Percentiles rank a stretch among this genome's conserved stretches.
phyloP scores from a whole-genome alignment of 305 asterid species.

The Coffea humblotiana region DNA sequence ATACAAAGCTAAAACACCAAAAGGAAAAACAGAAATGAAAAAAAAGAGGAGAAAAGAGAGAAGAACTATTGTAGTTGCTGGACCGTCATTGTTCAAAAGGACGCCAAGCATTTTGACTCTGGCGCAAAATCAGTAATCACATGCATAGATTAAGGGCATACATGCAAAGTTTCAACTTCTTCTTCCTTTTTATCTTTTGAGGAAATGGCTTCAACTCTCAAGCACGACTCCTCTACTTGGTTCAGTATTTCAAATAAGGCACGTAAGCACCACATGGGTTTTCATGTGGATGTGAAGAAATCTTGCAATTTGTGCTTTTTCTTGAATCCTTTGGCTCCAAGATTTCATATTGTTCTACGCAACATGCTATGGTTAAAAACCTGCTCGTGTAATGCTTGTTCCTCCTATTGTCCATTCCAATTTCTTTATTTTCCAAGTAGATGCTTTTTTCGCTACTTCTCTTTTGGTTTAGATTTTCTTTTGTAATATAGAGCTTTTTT shows the following conservation, averaged over 20 bases:
- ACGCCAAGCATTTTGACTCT: background rate
- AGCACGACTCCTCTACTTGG: too few species aligned
- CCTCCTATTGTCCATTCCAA: too few species aligned
- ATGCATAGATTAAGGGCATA: conserved; percentile 7
- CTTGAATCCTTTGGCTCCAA: background rate
- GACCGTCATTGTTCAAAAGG: background rate
- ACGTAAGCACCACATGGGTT: background rate
- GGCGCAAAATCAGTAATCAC: conserved; percentile 6
- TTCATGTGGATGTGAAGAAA: conserved; percentile 13
- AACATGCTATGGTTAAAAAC: background rate
- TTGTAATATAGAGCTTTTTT: too few species aligned
- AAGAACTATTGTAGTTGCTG: background rate
- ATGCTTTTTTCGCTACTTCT: background rate
- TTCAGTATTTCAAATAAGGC: background rate
- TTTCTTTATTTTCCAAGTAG: background rate
- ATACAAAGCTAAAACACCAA: background rate
- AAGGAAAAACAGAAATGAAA: too few species aligned
- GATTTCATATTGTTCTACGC: background rate
- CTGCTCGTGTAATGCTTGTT: too few species aligned
- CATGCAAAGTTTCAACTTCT: background rate
- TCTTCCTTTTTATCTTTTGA: too few species aligned
- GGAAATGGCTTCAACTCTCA: background rate
- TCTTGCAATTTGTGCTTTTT: background rate
- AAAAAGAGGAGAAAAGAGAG: background rate
- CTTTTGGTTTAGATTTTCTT: background rate